Percentiles rank a stretch among this genome's conserved stretches.
Conservation (phyloP, 164 flowering plant species). For the Liquidambar formosana region DNA sequence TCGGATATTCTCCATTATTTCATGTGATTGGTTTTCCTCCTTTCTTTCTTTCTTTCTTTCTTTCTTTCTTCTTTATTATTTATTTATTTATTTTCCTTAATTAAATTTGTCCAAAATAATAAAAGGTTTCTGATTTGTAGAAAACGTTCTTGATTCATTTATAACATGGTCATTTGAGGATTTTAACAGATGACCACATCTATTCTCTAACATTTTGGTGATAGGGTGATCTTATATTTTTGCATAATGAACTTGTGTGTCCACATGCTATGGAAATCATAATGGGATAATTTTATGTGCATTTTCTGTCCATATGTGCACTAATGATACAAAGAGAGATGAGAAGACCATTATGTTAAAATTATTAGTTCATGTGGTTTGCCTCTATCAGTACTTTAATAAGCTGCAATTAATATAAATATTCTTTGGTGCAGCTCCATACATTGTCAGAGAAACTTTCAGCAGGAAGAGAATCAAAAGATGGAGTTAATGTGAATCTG, state of each 20-base stretch:
- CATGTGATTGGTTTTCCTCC: neutral
- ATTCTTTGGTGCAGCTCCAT: slow-evolving; percentile 43
- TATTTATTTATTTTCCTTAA: too few species aligned
- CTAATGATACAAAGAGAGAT: too few species aligned
- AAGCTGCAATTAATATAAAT: neutral
- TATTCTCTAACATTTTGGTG: too few species aligned
- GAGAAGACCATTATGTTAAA: neutral
- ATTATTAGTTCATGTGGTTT: neutral
- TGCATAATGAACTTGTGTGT: too few species aligned
- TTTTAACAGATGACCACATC: neutral
- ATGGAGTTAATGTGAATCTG: slow-evolving; percentile 19
- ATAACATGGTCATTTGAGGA: neutral
- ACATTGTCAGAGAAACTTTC: slow-evolving; percentile 37
- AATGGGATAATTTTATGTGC: too few species aligned
- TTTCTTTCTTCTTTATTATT: too few species aligned
- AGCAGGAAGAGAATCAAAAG: slow-evolving; percentile 27
- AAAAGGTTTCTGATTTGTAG: neutral
- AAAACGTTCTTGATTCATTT: neutral
- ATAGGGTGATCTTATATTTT: too few species aligned
- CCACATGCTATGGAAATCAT: too few species aligned
- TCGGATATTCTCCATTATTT: neutral
- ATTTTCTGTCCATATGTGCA: too few species aligned
- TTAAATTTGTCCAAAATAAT: neutral
- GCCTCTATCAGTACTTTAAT: neutral
- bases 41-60: too few species aligned